phyloP scores from a whole-genome alignment of 106 monocot genomes.

The Apostasia ramifera region DNA sequence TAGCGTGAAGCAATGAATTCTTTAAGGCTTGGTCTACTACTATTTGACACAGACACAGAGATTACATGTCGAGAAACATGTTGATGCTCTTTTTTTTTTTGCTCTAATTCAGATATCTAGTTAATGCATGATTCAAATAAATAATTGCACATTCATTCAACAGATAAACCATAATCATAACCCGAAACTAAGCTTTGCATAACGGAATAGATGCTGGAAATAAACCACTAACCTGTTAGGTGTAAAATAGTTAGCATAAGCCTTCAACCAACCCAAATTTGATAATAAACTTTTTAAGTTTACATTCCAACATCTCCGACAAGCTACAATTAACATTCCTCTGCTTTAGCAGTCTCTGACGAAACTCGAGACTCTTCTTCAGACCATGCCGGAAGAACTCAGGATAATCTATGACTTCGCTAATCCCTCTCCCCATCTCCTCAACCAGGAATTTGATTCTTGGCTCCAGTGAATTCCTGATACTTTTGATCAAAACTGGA shows the following conservation, averaged over 20 bases:
- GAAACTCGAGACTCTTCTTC: constrained; percentile 77
- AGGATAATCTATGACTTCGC: constrained; percentile 62
- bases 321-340: constrained; percentile 48
- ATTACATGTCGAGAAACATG: background rate
- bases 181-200: background rate
- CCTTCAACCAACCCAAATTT: constrained; percentile 38
- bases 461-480: constrained; percentile 68
- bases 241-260: background rate
- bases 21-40: background rate
- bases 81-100: background rate
- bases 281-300: constrained; percentile 53
- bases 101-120: background rate
- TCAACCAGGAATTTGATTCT: constrained; percentile 71
- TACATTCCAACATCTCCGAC: constrained; percentile 75
- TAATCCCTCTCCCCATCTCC: constrained; percentile 65
- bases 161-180: background rate
- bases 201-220: background rate
- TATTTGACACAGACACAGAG: background rate
- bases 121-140: background rate
- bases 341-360: constrained; percentile 54
- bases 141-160: background rate
- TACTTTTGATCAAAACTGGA: constrained; percentile 81
- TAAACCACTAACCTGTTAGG: background rate
- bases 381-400: constrained; percentile 79
- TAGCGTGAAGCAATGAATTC: background rate